Conservation (phyloP, 257 asterid species). For the Cynanchum wilfordii region DNA sequence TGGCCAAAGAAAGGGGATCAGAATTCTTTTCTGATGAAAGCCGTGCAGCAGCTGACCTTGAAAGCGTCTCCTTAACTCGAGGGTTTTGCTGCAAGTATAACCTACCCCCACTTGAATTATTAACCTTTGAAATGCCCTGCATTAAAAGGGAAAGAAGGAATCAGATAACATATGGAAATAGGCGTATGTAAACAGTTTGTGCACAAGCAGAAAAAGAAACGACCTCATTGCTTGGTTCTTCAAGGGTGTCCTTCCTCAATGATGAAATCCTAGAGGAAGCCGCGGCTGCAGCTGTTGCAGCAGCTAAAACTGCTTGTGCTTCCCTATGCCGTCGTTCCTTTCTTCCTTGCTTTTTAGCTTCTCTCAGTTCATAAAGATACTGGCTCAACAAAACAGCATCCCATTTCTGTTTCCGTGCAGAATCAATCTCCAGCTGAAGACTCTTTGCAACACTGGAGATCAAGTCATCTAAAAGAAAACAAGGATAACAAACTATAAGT, state of each 20-base stretch:
- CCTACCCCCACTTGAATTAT: constrained; percentile 41
- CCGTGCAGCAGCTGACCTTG: constrained; percentile 49
- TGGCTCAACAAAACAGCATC: constrained; percentile 75
- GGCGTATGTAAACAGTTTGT: not conserved
- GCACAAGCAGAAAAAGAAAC: constrained; percentile 4
- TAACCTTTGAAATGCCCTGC: constrained; percentile 49
- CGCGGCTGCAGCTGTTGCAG: constrained; percentile 99
- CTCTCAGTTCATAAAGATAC: constrained; percentile 71
- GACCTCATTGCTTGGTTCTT: constrained; percentile 70
- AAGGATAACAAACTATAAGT: constrained; percentile 11
- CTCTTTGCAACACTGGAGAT: constrained; percentile 57
- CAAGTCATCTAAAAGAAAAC: constrained; percentile 57
- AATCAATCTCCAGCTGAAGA: constrained; percentile 69
- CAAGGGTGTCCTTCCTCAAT: constrained; percentile 69
- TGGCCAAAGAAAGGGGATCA: constrained; percentile 38
- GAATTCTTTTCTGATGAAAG: constrained; percentile 44
- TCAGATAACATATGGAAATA: not conserved
- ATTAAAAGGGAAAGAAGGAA: constrained; percentile 1
- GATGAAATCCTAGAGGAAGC: constrained; percentile 86
- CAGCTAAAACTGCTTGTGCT: constrained; percentile 95
- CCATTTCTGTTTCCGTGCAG: constrained; percentile 67
- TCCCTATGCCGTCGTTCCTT: constrained; percentile 92
- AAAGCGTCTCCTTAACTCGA: constrained; percentile 53
- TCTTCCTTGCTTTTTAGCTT: constrained; percentile 88
- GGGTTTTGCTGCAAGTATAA: constrained; percentile 50